Base-by-base conservation (phyloP, 2,329 filamentous ascomycete genomes). In the Sordariomycetes sp. region DNA sequence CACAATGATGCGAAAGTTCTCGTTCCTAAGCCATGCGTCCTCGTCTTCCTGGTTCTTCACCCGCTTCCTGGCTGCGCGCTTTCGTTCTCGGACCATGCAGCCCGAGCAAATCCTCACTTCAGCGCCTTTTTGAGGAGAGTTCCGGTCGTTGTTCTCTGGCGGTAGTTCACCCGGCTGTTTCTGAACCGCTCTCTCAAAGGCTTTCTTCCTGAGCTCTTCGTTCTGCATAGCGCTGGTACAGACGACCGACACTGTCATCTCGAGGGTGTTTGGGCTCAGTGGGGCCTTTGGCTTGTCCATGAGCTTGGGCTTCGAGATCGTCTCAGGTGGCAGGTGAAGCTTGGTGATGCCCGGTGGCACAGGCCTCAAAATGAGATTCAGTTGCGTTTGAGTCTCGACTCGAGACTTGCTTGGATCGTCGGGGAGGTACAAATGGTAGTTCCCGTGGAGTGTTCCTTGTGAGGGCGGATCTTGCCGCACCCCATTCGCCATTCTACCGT, bases 371-470 rank as follows among this genome's bases (percentile, higher is more conserved):
- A 79, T 82, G 57, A 96, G 70, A 48, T 81, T 81, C 45, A 95
- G 86, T 8, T 84, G 85, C 46, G 96, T 95, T 53, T 96, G 92
- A 0, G 92, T 96, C 63, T 98, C 92, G 14, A 96, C 92, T 16
- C 92, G 79, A 12, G 88, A 94, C 58, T 95, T 96, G 37, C 75
- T 54, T 5, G 81, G 81, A 4, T 76, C 83, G 5, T 78, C 75
- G 41, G 79, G 69, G 28, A 85, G 74, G 10, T 69, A 72, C 25
- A 85, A 55, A 33, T 60, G 58, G 33, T 58, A 68, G 14, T n/a
- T n/a, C n/a, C n/a, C n/a, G n/a, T n/a, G n/a, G n/a, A n/a, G n/a
- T n/a, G n/a, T n/a, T n/a, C n/a, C n/a, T n/a, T n/a, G n/a, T n/a
- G n/a, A n/a, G n/a, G n/a, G n/a, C n/a, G n/a, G n/a, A n/a, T n/a